A percentile compares a stretch with the other conserved stretches of the same genome.
Conservation (phyloP, 805 yeast genomes). For the Metschnikowia kunwiensis region DNA sequence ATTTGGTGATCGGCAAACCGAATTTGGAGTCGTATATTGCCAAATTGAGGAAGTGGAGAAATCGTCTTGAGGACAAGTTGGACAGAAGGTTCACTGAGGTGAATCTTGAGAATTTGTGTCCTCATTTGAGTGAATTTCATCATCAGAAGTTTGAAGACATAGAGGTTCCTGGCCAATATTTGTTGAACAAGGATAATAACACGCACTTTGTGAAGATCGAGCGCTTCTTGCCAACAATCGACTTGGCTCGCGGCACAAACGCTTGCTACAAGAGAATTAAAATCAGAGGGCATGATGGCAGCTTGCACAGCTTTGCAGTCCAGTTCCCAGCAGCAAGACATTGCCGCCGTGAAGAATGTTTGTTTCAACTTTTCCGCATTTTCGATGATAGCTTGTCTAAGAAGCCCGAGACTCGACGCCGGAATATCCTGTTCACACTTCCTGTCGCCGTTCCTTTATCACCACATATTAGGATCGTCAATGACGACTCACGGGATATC, state of each 20-base stretch:
- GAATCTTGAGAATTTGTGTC: constrained; percentile 85
- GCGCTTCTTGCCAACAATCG: constrained; percentile 84
- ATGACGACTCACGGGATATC: constrained; percentile 73
- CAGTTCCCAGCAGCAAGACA: constrained; percentile 98
- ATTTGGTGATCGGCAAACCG: constrained; percentile 83
- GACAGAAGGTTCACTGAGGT: constrained; percentile 80
- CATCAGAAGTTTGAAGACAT: constrained; percentile 97
- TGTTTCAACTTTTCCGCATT: constrained; percentile 86
- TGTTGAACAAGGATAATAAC: constrained; percentile 82
- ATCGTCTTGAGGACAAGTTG: constrained; percentile 83
- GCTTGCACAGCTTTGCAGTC: constrained; percentile 87
- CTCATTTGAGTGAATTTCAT: constrained; percentile 94
- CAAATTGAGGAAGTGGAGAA: constrained; percentile 87
- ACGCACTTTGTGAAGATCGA: constrained; percentile 91
- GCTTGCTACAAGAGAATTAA: constrained; percentile 86
- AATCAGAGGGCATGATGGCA: constrained; percentile 92
- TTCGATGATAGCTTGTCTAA: constrained; percentile 77
- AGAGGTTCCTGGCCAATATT: constrained; percentile 95
- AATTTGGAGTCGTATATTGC: constrained; percentile 82
- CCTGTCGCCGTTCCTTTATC: constrained; percentile 93
- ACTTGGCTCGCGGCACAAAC: constrained; percentile 83
- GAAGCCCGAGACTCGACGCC: constrained; percentile 83
- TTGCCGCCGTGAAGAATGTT: constrained; percentile 92
- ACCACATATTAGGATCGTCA: constrained; percentile 87
- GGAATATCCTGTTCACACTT: constrained; percentile 78